A percentile compares a stretch with the other conserved stretches of the same genome.
Evolutionary conservation across 2,329 filamentous ascomycete species (phyloP).

Genomic region (Fusarium domesticum): DNA sequence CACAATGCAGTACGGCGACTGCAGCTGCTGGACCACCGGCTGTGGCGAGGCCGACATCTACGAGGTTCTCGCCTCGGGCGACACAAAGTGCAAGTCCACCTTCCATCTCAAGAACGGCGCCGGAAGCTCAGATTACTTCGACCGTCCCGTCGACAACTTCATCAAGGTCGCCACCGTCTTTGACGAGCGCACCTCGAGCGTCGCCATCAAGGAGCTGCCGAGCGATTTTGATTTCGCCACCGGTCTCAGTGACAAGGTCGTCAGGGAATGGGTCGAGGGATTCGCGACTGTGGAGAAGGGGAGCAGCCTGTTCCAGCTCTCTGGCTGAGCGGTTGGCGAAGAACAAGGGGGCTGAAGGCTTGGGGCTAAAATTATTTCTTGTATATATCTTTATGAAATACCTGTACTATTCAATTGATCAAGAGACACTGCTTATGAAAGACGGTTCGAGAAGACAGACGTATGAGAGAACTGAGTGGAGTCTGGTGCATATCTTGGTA

Average conservation of each 20-base stretch:
- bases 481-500: no score
- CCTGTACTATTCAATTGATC: background rate
- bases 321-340: background rate
- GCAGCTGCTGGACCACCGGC: slow-evolving; percentile 67
- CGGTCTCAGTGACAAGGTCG: slow-evolving; percentile 38
- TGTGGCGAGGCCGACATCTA: slow-evolving; percentile 77
- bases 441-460: background rate
- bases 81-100: slow-evolving; percentile 66
- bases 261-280: slow-evolving; percentile 35
- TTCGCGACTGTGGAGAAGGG: slow-evolving; percentile 10
- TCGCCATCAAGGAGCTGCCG: slow-evolving; percentile 55
- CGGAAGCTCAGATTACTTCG: slow-evolving; percentile 70
- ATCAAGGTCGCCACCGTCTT: slow-evolving; percentile 67
- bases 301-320: slow-evolving; percentile 26
- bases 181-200: slow-evolving; percentile 46
- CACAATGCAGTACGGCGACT: slow-evolving; percentile 65
- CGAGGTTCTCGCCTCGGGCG: slow-evolving; percentile 65
- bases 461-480: no score
- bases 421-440: background rate
- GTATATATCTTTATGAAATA: background rate
- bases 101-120: slow-evolving; percentile 62
- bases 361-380: background rate
- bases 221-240: slow-evolving; percentile 40
- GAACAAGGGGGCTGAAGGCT: background rate
- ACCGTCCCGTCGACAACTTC: slow-evolving; percentile 55